These are phyloP conservation scores for Umbelopsis sp. DNA, from an alignment of 192 early-diverging fungal genomes.

Conservation along the genomic window DNA sequence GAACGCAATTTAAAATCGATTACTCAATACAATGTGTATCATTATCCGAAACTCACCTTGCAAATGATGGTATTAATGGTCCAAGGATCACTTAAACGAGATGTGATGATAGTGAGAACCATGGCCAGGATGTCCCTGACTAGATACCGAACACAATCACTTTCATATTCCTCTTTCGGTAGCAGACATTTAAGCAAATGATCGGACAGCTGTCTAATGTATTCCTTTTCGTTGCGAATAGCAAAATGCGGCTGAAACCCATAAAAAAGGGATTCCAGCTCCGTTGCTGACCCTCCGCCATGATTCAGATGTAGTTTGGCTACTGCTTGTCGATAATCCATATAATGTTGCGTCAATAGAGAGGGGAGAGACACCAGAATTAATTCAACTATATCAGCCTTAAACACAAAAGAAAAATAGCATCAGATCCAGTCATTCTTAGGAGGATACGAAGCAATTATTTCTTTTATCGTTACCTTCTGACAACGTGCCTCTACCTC, in stretches of 20 bases:
- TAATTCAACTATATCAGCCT: constrained; percentile 54
- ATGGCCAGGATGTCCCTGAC: constrained; percentile 50
- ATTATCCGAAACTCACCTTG: constrained; percentile 40
- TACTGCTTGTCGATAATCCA: constrained; percentile 48
- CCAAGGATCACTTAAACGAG: constrained; percentile 51
- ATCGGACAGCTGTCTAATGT: constrained; percentile 46
- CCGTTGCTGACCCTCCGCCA: constrained; percentile 42
- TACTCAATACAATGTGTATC: background rate
- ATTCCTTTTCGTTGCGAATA: constrained; percentile 48
- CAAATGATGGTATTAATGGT: constrained; percentile 56
- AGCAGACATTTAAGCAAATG: constrained; percentile 43
- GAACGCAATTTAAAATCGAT: background rate
- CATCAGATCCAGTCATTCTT: background rate
- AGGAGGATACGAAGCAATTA: background rate
- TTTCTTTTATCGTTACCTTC: constrained; percentile 35
- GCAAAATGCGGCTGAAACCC: constrained; percentile 59
- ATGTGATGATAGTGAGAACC: constrained; percentile 44
- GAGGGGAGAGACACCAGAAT: constrained; percentile 48
- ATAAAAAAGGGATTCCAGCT: constrained; percentile 46
- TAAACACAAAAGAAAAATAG: background rate
- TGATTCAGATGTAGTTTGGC: constrained; percentile 43
- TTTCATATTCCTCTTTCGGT: constrained; percentile 41
- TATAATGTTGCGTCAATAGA: constrained; percentile 48
- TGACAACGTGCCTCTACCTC: constrained; percentile 28
- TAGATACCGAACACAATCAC: constrained; percentile 50